Evolutionary conservation across 495 filamentous ascomycete genomes (phyloP), one percentile per base, ranked within the genome.

Genomic region (Penicillium atrosanguineum): DNA sequence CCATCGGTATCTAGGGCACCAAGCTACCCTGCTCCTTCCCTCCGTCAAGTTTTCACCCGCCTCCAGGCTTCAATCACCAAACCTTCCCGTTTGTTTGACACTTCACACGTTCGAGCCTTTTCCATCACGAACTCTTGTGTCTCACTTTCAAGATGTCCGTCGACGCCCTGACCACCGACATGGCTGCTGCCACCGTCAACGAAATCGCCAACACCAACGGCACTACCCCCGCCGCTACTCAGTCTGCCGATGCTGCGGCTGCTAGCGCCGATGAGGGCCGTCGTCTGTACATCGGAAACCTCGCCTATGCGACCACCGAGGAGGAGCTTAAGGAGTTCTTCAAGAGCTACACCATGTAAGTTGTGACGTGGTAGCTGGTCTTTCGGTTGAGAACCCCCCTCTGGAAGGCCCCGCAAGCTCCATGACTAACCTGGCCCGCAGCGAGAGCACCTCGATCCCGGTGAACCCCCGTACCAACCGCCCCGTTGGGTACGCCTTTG

Each of bases 281-380:
- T 81, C 90, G 94, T 78, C 84, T 98, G 59, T 98, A 98, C 79
- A 97, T 97, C 80, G 94, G 94, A 74, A 98, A 98, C 80, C 90
- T 98, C 83, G 94, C 94, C 52, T 97, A 98, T 73, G 91, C 94
- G 84, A 97, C 94, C 82, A 95, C 91, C 69, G 94, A 97, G 89
- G 94, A 89, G 84, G 90, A 96, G 83, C 89, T 99, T 81, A 96
- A 92, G 79, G 90, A 91, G 52, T 99, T 99, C 83, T 99, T 99
- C 86, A 88, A 89, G 78, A 86, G 82, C 74, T 97, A 92, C 86
- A 86, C 90, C 76, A 87, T 99, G 95, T 99, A 85, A 85, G 94
- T 89, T 57, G 39, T 60, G 41, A 46, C 31, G 18, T 3, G 12
- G 6, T 36, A n/a, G 31, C 6, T 16, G 15, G 6, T 47, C 15